These are phyloP conservation scores for Venturia oleaginea DNA, from an alignment of 2,329 filamentous ascomycete genomes.

Conservation along the genomic window DNA sequence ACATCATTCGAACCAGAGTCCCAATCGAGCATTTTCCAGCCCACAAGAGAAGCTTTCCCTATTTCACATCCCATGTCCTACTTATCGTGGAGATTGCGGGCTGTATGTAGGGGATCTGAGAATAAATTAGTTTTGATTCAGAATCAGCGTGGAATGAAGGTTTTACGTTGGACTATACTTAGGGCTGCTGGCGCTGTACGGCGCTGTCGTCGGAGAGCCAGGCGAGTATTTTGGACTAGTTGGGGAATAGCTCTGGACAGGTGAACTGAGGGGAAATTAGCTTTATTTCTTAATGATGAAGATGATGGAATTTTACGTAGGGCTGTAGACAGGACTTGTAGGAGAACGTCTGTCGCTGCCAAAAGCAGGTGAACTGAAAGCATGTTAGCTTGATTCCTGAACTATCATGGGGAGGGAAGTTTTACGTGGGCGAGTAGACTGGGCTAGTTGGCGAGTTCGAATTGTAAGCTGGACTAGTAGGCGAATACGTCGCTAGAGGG, in stretches of 20 bases:
- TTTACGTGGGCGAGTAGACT: not conserved
- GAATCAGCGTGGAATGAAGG: not conserved
- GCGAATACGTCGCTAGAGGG: too few relatives aligned
- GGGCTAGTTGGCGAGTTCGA: not conserved
- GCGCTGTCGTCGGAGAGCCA: not conserved
- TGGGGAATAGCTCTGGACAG: too few relatives aligned
- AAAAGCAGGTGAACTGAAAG: slow-evolving; percentile 17
- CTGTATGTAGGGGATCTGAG: not conserved
- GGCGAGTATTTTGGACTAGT: slow-evolving; percentile 14
- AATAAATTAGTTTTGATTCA: not conserved
- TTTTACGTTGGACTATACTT: slow-evolving; percentile 3
- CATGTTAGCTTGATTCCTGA: not conserved
- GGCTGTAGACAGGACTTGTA: slow-evolving; percentile 51
- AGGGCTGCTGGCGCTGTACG: not conserved
- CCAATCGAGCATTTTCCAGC: not conserved
- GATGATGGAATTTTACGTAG: slow-evolving; percentile 39
- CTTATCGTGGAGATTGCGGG: too few relatives aligned
- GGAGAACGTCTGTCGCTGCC: slow-evolving; percentile 40
- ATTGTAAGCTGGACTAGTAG: too few relatives aligned
- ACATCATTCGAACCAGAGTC: not conserved
- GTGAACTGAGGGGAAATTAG: slow-evolving; percentile 40
- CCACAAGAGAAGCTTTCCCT: not conserved
- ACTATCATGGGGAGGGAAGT: not conserved
- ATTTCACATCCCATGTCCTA: not conserved
- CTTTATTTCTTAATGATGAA: slow-evolving; percentile 38